A percentile compares a stretch with the other conserved stretches of the same genome.
These are phyloP conservation scores for Colletotrichum tropicale DNA, from an alignment of 2,329 filamentous ascomycete species.

Conservation along the genomic window DNA sequence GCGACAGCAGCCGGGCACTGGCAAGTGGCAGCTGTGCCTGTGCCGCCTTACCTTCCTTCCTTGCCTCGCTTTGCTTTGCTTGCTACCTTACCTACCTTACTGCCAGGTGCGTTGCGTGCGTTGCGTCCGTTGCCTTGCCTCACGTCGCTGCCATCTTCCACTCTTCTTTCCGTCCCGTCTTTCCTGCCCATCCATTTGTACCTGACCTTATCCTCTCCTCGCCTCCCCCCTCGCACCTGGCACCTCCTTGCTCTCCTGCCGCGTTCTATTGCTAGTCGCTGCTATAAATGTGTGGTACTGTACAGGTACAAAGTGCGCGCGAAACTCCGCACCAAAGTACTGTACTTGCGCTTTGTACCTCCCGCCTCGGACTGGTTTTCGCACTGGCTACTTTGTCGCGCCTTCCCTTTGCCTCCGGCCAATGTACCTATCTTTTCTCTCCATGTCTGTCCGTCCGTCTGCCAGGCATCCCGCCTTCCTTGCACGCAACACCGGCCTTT, in stretches of 20 bases:
- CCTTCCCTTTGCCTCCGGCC: not conserved
- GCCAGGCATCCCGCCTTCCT: not conserved
- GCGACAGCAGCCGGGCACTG: not conserved
- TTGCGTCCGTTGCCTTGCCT: not conserved
- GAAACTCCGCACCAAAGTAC: slow-evolving; percentile 36
- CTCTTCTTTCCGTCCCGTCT: not conserved
- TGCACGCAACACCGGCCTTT: slow-evolving; percentile 11
- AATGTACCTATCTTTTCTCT: not conserved
- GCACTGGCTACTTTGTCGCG: slow-evolving; percentile 39
- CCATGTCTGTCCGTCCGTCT: not conserved
- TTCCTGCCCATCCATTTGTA: not conserved
- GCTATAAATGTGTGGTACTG: slow-evolving; percentile 37
- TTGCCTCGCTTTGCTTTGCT: not conserved
- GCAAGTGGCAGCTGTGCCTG: not conserved
- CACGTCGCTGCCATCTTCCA: not conserved
- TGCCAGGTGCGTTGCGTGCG: not conserved
- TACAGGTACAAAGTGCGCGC: slow-evolving; percentile 38
- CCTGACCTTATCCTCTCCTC: not conserved
- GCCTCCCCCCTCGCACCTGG: not conserved
- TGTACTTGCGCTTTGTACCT: slow-evolving; percentile 39
- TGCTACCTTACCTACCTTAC: not conserved
- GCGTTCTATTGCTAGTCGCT: not conserved
- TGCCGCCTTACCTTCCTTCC: not conserved
- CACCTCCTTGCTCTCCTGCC: not conserved
- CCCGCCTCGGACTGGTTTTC: slow-evolving; percentile 8